Base-by-base conservation (phyloP, 2,329 filamentous ascomycete species). In the Apiospora kogelbergensis region DNA sequence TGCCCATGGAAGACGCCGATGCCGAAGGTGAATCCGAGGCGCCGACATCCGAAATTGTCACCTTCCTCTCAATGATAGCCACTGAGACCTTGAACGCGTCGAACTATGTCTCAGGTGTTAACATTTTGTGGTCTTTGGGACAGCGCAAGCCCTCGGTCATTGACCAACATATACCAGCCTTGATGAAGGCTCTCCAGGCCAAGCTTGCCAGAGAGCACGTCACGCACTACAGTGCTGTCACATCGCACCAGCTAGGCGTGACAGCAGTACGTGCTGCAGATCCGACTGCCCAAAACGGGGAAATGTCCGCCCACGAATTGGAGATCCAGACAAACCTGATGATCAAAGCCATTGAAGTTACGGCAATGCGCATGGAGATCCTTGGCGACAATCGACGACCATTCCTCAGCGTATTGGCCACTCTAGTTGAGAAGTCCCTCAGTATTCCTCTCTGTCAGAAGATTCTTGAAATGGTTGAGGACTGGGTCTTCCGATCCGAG, bases 141-240 rank as follows among this genome's bases (percentile, higher is more conserved):
- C 89, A 93, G 74, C 91, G 93, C 70, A 95, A 93, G 76, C 93
- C 95, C 1, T 89, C 92, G 17, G 91, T 96, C 72, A 93, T 99
- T 71, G 96, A 99, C 78, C 88, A 93, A 70, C 96, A 99, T 76
- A 94, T 98, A 68, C 84, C 88, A 3, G 89, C 91, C 37, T 85
- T 99, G 57, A 97, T 99, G 92, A 98, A 97, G 80, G 94, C 93
- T 0, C 87, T 99, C 74, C 95, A 97, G 74, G 89, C 89, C 65
- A 98, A 98, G 81, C 88, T 99, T 73, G 95, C 95, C 0, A 92
- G 96, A 74, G 96, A 99, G 72, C 96, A 99, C 80, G 91, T 99
- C 79, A 93, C 84, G 79, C 92, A 90, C 74, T 94, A 92, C 74
- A 86, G 88, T 40, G 84, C 86, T 7, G 80, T 87, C 65, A 84